phyloP scores from a whole-genome alignment of 306 rosid genomes.

The Lablab purpureus region DNA sequence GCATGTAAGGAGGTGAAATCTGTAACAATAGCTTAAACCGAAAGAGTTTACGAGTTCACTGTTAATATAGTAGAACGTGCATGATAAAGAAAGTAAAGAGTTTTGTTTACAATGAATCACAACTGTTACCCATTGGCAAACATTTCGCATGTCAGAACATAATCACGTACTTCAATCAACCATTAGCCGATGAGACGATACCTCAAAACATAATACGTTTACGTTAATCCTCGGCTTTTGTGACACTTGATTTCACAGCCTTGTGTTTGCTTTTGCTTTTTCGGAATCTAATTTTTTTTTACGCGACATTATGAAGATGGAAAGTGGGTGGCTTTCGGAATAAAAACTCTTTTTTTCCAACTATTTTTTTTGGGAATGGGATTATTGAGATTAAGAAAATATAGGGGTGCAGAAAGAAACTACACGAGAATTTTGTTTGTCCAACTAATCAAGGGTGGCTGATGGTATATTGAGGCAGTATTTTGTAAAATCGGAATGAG shows the following conservation, averaged over 20 bases:
- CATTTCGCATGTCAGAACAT: neutral
- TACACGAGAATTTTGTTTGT: too few species aligned
- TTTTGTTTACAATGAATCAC: constrained; percentile 1
- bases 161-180: neutral
- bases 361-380: neutral
- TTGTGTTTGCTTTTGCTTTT: neutral
- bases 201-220: neutral
- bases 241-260: neutral
- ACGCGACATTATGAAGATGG: neutral
- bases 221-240: neutral
- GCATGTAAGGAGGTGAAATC: constrained; percentile 9
- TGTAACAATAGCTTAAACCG: constrained; percentile 16
- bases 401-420: too few species aligned
- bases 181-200: neutral
- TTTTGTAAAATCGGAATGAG: too few species aligned
- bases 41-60: constrained; percentile 17
- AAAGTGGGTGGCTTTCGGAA: neutral
- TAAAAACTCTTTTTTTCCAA: neutral
- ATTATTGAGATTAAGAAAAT: neutral
- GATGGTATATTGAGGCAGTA: too few species aligned
- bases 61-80: constrained; percentile 26
- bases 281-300: neutral
- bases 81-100: neutral
- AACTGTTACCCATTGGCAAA: neutral
- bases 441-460: too few species aligned